Base-by-base conservation (phyloP, 176 grass and related monocot genomes). In the Oryza australiensis region DNA sequence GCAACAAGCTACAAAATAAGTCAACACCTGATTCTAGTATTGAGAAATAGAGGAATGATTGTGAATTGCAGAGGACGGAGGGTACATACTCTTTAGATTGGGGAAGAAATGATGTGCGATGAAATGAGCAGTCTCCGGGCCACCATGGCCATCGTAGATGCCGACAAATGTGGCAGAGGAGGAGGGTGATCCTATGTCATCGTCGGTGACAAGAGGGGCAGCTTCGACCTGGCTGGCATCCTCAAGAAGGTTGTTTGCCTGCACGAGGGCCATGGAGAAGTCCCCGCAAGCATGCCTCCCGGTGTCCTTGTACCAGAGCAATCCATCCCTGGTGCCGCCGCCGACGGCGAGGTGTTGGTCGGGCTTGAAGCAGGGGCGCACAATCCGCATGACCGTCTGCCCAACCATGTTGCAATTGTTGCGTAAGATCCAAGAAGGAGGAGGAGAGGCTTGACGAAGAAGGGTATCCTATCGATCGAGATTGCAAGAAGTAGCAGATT, bases 201-300 rank as follows among this genome's bases (percentile, higher is more conserved):
- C 45, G 11, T 73, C 32, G 29, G 26, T 16, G 63, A 76, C 35
- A 2, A 90, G 72, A 41, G 92, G 89, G 9, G 84, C 92, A 32
- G 92, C 90, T 79, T 94, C 92, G 28, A 94, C 68, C 84, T 94
- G 92, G 68, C 92, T 94, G 13, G 72, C 81, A 41, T 94, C 92
- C 81, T 94, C 92, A 33, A 94, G 78, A 66, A 94, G 59, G 35
- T 91, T 87, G 72, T 94, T 94, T 22, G 92, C 92, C 82, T 94
- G 92, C 49, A 87, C 87, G 29, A 94, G 84, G 64, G 92, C 92
- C 89, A 94, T 92, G 63, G 92, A 94, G 87, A 94, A 94, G 64
- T 89, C 92, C 5, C 92, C 92, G 53, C 82, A 80, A 23, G 84
- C 80, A 65, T 94, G 92, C 9, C 64, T 66, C 24, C 92, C 92